phyloP scores from a whole-genome alignment of 108 stramenopile genomes.

The Parietichytrium sp. region DNA sequence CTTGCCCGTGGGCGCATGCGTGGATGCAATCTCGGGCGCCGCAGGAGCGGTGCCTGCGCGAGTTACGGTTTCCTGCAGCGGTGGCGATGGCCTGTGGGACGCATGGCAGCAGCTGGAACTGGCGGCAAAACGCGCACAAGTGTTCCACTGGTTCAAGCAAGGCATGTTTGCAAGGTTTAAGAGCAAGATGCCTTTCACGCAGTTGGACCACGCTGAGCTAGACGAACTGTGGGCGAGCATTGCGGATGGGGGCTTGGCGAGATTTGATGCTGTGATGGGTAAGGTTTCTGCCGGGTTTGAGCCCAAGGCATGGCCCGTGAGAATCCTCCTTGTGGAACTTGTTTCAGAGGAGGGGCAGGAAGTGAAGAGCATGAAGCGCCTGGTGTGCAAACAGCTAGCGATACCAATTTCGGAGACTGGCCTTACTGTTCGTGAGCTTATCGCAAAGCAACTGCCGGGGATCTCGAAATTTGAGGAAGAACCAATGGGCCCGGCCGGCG shows the following conservation, averaged over 20 bases:
- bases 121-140: neutral
- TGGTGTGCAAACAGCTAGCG: neutral
- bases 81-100: too few species aligned
- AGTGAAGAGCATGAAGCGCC: neutral
- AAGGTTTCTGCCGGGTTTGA: neutral
- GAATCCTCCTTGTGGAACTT: neutral
- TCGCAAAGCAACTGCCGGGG: neutral
- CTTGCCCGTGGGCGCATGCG: too few species aligned
- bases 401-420: neutral
- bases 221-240: slow-evolving; percentile 18
- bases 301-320: slow-evolving; percentile 1
- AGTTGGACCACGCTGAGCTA: neutral
- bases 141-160: slow-evolving; percentile 20
- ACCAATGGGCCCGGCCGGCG: too few species aligned
- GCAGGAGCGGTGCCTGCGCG: too few species aligned
- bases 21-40: too few species aligned
- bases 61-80: too few species aligned
- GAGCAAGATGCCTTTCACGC: neutral
- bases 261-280: neutral
- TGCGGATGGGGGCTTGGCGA: neutral
- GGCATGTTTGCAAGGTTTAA: neutral
- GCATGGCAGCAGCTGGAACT: too few species aligned
- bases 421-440: neutral
- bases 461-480: too few species aligned
- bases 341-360: too few species aligned